Percentiles rank a stretch among this genome's conserved stretches.
Evolutionary conservation across 2,329 filamentous ascomycete genomes (phyloP).

Genomic region (Neophaeococcomyces mojaviensis): DNA sequence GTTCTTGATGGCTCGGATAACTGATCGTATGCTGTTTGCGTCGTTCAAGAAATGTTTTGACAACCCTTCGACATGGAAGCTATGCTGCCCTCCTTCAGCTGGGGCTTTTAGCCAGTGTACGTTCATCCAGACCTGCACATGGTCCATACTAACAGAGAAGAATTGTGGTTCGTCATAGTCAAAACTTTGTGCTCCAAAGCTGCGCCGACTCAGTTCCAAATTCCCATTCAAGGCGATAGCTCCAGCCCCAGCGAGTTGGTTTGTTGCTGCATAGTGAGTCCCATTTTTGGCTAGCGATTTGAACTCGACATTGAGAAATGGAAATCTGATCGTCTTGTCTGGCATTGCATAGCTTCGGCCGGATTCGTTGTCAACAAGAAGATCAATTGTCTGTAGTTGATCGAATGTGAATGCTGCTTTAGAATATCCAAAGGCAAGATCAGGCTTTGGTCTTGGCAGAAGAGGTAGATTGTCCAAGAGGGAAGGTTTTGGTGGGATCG

Average conservation of each 20-base stretch:
- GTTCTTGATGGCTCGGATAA: constrained; percentile 17
- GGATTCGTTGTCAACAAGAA: constrained; percentile 11
- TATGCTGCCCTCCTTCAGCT: constrained; percentile 11
- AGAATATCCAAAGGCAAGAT: constrained; percentile 16
- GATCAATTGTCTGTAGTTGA: constrained; percentile 11
- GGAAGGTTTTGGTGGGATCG: constrained; percentile 4
- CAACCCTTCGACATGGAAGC: constrained; percentile 13
- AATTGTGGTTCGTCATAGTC: constrained; percentile 15
- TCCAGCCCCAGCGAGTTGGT: constrained; percentile 14
- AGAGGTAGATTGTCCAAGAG: constrained; percentile 2
- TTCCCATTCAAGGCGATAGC: constrained; percentile 12
- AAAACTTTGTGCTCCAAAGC: constrained; percentile 9
- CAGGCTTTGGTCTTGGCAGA: constrained; percentile 12
- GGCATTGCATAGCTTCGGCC: constrained; percentile 13
- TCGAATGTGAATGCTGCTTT: constrained; percentile 9
- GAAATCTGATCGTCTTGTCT: constrained; percentile 12
- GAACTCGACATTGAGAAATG: constrained; percentile 14
- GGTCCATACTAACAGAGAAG: constrained; percentile 16
- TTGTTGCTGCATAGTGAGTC: constrained; percentile 14
- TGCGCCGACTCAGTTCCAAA: constrained; percentile 13
- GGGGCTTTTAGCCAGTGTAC: constrained; percentile 15
- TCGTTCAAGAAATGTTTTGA: constrained; percentile 11
- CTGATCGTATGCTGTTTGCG: constrained; percentile 9
- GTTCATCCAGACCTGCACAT: constrained; percentile 9
- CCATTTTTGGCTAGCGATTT: constrained; percentile 14